Conservation (phyloP, 2,329 filamentous ascomycete genomes). For the Cordyceps fumosorosea region DNA sequence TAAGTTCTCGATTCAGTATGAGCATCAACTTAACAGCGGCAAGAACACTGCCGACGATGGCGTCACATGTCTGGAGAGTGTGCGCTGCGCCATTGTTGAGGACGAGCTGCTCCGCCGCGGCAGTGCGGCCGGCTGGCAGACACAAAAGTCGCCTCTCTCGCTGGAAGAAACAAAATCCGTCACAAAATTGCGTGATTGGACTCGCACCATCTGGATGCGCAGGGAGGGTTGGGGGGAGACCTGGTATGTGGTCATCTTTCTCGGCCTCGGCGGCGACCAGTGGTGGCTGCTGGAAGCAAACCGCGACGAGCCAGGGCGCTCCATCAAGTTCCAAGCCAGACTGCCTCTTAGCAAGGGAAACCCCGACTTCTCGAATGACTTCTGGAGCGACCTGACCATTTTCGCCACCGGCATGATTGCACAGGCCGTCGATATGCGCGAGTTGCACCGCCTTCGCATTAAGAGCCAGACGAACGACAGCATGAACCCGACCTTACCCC, state of each 20-base stretch:
- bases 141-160: conserved; percentile 41
- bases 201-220: conserved; percentile 62
- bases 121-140: conserved; percentile 58
- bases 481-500: conserved; percentile 33
- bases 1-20: conserved; percentile 47
- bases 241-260: conserved; percentile 67
- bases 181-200: conserved; percentile 56
- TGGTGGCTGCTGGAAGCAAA: conserved; percentile 71
- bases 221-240: conserved; percentile 62
- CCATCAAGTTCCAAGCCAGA: conserved; percentile 28
- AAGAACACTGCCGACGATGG: conserved; percentile 53
- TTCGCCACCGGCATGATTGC: conserved; percentile 46
- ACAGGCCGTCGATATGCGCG: conserved; percentile 42
- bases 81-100: conserved; percentile 55
- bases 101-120: conserved; percentile 56
- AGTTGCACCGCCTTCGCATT: conserved; percentile 39
- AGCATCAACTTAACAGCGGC: conserved; percentile 57
- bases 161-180: conserved; percentile 51
- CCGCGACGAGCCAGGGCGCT: conserved; percentile 20
- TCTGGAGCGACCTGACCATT: conserved; percentile 47
- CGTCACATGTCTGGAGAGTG: conserved; percentile 48
- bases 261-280: conserved; percentile 65
- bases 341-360: conserved; percentile 39
- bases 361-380: conserved; percentile 39
- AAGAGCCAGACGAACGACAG: conserved; percentile 30